A percentile compares a stretch with the other conserved stretches of the same genome.
Evolutionary conservation across 208 protist genomes (phyloP).

Genomic region (Herpetomonas tarakana): DNA sequence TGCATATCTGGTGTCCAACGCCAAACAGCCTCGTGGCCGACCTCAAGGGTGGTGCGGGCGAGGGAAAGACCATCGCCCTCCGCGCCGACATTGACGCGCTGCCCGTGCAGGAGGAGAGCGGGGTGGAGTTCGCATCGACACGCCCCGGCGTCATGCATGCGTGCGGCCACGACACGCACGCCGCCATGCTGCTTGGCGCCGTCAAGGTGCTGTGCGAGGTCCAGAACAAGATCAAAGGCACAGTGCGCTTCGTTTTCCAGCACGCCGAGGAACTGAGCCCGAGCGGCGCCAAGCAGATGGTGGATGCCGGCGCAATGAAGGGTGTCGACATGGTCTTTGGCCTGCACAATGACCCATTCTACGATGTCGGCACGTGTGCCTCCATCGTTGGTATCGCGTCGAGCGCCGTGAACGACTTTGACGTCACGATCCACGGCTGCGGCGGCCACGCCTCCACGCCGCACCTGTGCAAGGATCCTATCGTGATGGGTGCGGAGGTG

Average conservation of each 20-base stretch:
- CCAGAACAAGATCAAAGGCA: constrained; percentile 37
- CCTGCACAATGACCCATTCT: constrained; percentile 25
- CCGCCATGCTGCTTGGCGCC: constrained; percentile 64
- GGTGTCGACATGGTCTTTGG: constrained; percentile 59
- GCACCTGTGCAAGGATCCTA: constrained; percentile 49
- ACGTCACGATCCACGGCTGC: constrained; percentile 40
- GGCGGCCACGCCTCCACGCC: constrained; percentile 58
- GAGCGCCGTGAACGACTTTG: constrained; percentile 39
- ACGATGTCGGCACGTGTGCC: constrained; percentile 27
- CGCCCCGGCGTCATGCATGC: constrained; percentile 60
- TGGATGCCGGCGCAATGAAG: constrained; percentile 40
- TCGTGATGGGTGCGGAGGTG: constrained; percentile 55
- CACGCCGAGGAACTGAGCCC: constrained; percentile 64
- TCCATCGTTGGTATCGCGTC: constrained; percentile 27
- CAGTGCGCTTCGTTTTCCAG: constrained; percentile 76
- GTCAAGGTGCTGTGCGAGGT: constrained; percentile 58
- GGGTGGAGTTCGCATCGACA: constrained; percentile 57
- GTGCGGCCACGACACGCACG: constrained; percentile 63
- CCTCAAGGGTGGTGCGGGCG: constrained; percentile 42
- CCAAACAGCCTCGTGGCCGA: constrained; percentile 50
- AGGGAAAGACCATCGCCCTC: constrained; percentile 46
- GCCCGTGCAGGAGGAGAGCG: constrained; percentile 55
- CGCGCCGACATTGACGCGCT: no score
- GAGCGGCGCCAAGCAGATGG: constrained; percentile 52
- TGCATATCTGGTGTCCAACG: constrained; percentile 33